Base-by-base conservation (phyloP, 768 basidiomycete genomes). In the Leccinum arenicola region DNA sequence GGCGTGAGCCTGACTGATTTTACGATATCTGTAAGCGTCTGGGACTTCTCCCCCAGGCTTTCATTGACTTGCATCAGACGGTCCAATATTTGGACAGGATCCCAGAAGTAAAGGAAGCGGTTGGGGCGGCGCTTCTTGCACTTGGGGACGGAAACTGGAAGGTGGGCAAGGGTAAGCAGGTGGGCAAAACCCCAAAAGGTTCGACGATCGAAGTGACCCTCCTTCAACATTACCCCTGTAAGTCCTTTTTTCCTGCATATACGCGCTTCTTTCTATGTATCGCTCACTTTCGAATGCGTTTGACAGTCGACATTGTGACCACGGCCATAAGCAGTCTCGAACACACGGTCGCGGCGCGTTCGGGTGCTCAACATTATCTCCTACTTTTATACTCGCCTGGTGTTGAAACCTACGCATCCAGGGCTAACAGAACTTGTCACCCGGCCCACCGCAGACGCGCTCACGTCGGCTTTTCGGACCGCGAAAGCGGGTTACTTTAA, bases 91-190 rank as follows among this genome's bases (percentile, higher is more conserved):
- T 94, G 61, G 82, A 88, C 56, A 78, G 81, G 55, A 74, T 94
- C 3, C 88, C 89, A 0, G 82, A 86, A 52, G 87, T 93, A 3
- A 80, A 84, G 56, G 78, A 76, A 17, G 89, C 88, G 1, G 89
- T 86, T 10, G 82, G 81, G 1, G 77, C 88, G 1, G 85, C 86
- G 0, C 75, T 93, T 38, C 69, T 84, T 43, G 82, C 85, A 2
- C 80, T 94, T 1, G 91, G 91, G 0, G 91, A 94, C 60, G 92
- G 91, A 93, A 93, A n/a, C 63, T 93, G 92, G 91, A 90, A 84
- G 73, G 93, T 94, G 91, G 92, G 92, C 4, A 90, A 91, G 60
- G 91, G 89, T 6, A 79, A 89, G 21, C 79, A 81, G 64, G 84
- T 88, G 6, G 82, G 82, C 10, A 84, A 83, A 64, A 69, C 68